Percentiles rank a stretch among this genome's conserved stretches.
phyloP scores from a whole-genome alignment of 345 rosid genomes.

The Eutrema japonicum region DNA sequence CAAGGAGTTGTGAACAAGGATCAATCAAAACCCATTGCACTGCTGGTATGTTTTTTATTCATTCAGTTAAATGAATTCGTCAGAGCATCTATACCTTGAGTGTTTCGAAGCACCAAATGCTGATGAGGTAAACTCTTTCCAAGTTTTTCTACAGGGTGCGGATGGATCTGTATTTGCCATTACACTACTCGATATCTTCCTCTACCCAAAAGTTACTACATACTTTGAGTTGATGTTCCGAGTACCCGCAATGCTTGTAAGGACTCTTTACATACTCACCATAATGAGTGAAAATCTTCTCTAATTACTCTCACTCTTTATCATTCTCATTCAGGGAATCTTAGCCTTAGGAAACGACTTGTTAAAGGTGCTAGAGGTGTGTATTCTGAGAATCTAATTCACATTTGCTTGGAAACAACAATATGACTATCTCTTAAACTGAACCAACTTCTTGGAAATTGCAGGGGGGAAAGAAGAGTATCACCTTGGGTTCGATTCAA shows the following conservation, averaged over 20 bases:
- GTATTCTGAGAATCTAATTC: slow-evolving; percentile 19
- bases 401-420: slow-evolving; percentile 27
- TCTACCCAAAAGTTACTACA: slow-evolving; percentile 71
- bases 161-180: slow-evolving; percentile 85
- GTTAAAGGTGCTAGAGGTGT: slow-evolving; percentile 60
- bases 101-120: slow-evolving; percentile 18
- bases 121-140: neutral
- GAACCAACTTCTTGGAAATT: slow-evolving; percentile 25
- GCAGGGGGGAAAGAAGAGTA: slow-evolving; percentile 56
- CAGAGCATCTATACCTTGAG: neutral
- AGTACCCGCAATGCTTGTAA: slow-evolving; percentile 73
- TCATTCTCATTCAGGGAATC: slow-evolving; percentile 50
- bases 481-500: slow-evolving; percentile 63
- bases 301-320: neutral
- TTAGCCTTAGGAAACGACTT: slow-evolving; percentile 54
- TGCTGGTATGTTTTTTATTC: slow-evolving; percentile 53
- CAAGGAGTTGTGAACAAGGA: slow-evolving; percentile 47
- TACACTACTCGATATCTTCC: slow-evolving; percentile 72
- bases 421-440: slow-evolving; percentile 15
- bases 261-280: slow-evolving; percentile 23
- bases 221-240: slow-evolving; percentile 62
- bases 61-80: neutral
- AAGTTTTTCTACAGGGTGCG: slow-evolving; percentile 61
- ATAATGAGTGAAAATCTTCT: slow-evolving; percentile 23
- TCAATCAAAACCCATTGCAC: slow-evolving; percentile 54